These are phyloP conservation scores for Colletotrichum gigasporum DNA, from an alignment of 2,329 filamentous ascomycete species.

Conservation along the genomic window DNA sequence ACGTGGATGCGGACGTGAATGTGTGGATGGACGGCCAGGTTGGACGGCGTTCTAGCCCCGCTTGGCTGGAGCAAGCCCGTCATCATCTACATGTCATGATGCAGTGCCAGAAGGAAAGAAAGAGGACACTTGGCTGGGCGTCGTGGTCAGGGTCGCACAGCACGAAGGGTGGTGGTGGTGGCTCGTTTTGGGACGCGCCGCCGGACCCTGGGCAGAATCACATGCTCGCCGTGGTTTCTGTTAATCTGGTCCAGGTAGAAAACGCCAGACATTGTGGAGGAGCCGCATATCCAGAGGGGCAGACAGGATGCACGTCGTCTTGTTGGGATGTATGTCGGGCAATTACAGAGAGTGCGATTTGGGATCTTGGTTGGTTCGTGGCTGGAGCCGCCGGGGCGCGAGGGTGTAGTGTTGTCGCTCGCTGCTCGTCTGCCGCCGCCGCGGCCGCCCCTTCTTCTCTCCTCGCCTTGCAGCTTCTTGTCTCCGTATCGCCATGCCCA, in stretches of 20 bases:
- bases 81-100: slow-evolving; percentile 25
- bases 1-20: not conserved
- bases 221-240: slow-evolving; percentile 15
- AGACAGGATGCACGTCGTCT: not conserved
- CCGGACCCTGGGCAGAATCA: slow-evolving; percentile 11
- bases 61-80: slow-evolving; percentile 1
- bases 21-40: not conserved
- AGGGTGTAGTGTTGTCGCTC: not conserved
- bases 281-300: slow-evolving; percentile 19
- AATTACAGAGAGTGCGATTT: slow-evolving; percentile 9
- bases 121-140: not conserved
- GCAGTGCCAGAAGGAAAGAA: not conserved
- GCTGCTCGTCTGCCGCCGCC: too few relatives aligned
- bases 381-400: not conserved
- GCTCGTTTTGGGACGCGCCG: not conserved
- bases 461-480: not conserved
- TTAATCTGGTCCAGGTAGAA: slow-evolving; percentile 2
- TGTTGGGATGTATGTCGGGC: slow-evolving; percentile 12
- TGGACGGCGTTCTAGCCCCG: slow-evolving; percentile 21
- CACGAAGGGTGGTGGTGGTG: not conserved
- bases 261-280: not conserved
- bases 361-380: not conserved
- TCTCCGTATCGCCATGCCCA: slow-evolving; percentile 4
- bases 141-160: slow-evolving; percentile 11
- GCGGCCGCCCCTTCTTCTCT: slow-evolving; percentile 27